Base-by-base conservation (phyloP, 1,284 basidiomycete species). In the Apiotrichum akiyoshidainum region DNA sequence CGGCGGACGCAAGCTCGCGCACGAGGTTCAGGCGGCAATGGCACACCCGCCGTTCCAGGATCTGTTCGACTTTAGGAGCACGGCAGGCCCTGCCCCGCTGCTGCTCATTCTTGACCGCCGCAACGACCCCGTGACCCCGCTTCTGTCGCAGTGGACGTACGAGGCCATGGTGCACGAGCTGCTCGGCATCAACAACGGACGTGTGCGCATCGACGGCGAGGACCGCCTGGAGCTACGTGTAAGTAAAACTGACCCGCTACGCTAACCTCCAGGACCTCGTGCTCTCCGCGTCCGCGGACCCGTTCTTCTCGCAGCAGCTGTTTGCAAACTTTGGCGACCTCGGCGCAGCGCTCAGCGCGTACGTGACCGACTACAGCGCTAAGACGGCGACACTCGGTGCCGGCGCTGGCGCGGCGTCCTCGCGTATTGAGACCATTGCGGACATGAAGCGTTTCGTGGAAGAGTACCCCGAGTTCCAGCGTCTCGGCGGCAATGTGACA, bases 131-230 rank as follows among this genome's bases (percentile, higher is more conserved):
- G 92, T 99, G 16, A 99, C 96, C 0, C 96, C 96, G 5, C 79
- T 99, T n/a, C 82, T 99, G 33, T 90, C 91, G 1, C 96, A 97
- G 76, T 99, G 96, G 96, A 99, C 96, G 14, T 99, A 99, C 78
- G 95, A 99, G 76, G 96, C 96, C 1, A 98, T 99, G 95, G 95
- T 98, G 0, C 96, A 99, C 71, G 96, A 99, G 75, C 81, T 97
- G 13, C 80, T 99, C 12, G 90, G 91, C 0, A 96, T 99, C 59
- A 87, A 89, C 66, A 98, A 98, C 73, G 95, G 94, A 17, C 84
- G 96, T 49, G 93, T 99, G 44, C 85, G 84, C 56, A 81, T 86
- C 59, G 89, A 93, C n/a, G 90, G 90, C 17, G 93, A 92, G 66
- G 88, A 95, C 57, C 81, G 84, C 50, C 85, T 89, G 22, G 95